Base-by-base conservation (phyloP, 2,329 filamentous ascomycete genomes). In the Harringtonia lauricola region DNA sequence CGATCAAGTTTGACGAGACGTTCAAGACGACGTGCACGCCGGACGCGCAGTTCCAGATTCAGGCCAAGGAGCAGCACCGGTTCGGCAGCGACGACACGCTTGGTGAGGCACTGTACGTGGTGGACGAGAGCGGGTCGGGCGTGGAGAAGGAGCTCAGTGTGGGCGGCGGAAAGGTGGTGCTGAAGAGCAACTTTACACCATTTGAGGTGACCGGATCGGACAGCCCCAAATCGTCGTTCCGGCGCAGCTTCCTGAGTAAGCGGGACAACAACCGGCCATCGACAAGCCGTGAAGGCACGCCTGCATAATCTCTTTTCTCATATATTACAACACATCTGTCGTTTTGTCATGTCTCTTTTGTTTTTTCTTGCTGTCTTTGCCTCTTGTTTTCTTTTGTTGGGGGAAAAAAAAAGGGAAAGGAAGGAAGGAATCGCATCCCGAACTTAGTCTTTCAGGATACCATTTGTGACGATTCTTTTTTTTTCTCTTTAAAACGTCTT, bases 21-120 rank as follows among this genome's bases (percentile, higher is more conserved):
- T 90, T 92, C 69, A 88, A 81, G 56, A 72, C 84, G 19, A 68
- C 72, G 12, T 94, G 88, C 63, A 75, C 81, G 1, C 81, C 90
- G 2, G 90, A 95, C 54, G 72, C 84, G 19, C 81, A 86, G 57
- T 96, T 95, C 74, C 84, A 87, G 59, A 59, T 98, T 48, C 76
- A 85, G 50, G 88, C 88, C 49, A 88, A 88, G 59, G 83, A 88
- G 54, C 86, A 95, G 57, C 78, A 84, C 55, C 85, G 81, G 1
- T 90, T 96, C 57, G 83, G 86, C 41, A 83, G 79, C 46, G 87
- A 94, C 58, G 82, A 89, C 44, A 76, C 82, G 47, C 72, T 98
- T 0, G 92, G 92, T 42, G 89, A 96, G 57, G 77, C 77, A 6
- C 60, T 83, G n/a, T 94, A 95, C 65, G 89, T 94, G 58, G 77